Percentiles rank a stretch among this genome's conserved stretches.
These are phyloP conservation scores for Mrakia frigida DNA, from an alignment of 768 basidiomycete genomes.

Conservation along the genomic window DNA sequence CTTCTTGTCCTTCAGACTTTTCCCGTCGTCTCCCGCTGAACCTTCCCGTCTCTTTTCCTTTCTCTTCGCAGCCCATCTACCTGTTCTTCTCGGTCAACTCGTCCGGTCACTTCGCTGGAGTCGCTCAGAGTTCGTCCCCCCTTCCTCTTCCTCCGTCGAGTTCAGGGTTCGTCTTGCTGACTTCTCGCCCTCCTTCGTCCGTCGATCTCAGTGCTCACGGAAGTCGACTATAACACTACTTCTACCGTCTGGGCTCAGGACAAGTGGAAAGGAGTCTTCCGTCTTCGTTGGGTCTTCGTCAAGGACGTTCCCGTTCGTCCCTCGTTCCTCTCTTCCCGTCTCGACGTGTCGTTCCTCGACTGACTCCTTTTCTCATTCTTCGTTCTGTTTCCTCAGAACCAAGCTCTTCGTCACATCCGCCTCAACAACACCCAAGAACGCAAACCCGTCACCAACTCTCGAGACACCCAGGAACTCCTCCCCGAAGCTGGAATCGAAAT, in stretches of 20 bases:
- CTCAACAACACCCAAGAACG: constrained; percentile 93
- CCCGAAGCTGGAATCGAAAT: constrained; percentile 96
- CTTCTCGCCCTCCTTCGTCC: not conserved
- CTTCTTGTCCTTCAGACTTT: too few species aligned
- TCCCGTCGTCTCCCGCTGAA: not conserved
- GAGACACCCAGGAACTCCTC: constrained; percentile 93
- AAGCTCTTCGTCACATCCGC: constrained; percentile 80
- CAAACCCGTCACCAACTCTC: constrained; percentile 96
- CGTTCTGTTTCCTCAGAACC: constrained; percentile 57
- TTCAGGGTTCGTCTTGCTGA: not conserved
- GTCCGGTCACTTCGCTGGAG: constrained; percentile 28
- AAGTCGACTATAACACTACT: constrained; percentile 34
- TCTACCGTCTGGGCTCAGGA: constrained; percentile 94
- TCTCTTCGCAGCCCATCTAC: constrained; percentile 59
- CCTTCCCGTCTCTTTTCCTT: not conserved
- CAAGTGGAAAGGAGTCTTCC: constrained; percentile 99
- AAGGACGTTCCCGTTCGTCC: constrained; percentile 57
- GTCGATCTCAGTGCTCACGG: constrained; percentile 31
- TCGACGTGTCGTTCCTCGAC: not conserved
- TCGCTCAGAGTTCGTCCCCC: constrained; percentile 27
- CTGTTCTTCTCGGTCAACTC: constrained; percentile 97
- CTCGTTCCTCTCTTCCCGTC: not conserved
- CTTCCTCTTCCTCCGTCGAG: not conserved
- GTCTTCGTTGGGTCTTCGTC: constrained; percentile 96
- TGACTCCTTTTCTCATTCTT: not conserved